Evolutionary conservation across 306 rosid species (phyloP).

Genomic region (Casuarina cunninghamiana): DNA sequence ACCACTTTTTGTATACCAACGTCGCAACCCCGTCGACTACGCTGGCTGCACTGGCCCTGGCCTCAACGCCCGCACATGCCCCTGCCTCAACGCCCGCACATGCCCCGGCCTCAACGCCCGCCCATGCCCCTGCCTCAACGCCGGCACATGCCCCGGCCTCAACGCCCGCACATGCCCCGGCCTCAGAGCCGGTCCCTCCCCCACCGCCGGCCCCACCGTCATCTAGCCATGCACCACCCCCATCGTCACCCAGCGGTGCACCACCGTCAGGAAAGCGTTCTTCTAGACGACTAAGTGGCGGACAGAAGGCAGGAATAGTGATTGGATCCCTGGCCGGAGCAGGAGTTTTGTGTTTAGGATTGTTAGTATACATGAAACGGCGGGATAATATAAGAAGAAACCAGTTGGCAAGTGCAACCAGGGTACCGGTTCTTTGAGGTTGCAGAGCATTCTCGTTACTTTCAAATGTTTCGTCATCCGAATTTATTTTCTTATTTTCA

Average conservation of each 20-base stretch:
- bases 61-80: neutral
- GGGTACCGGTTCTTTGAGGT: slow-evolving; percentile 27
- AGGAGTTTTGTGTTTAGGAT: slow-evolving; percentile 28
- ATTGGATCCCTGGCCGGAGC: slow-evolving; percentile 37
- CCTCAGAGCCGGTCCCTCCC: neutral
- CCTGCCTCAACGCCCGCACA: neutral
- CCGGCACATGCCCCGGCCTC: neutral
- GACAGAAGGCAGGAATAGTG: slow-evolving; percentile 44
- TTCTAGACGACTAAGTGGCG: slow-evolving; percentile 35
- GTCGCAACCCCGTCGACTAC: too few species aligned
- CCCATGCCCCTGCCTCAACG: rapidly evolving
- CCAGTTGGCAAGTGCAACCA: slow-evolving; percentile 20
- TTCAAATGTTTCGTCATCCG: neutral
- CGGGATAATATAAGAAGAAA: neutral
- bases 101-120: neutral
- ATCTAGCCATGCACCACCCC: neutral
- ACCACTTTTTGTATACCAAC: too few species aligned
- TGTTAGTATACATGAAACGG: slow-evolving; percentile 37
- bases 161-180: neutral
- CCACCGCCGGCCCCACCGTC: neutral
- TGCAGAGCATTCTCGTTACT: neutral
- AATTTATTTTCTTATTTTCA: neutral
- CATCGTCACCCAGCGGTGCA: neutral
- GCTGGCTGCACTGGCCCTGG: neutral
- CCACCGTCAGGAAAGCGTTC: neutral